phyloP scores from a whole-genome alignment of 2,329 filamentous ascomycete genomes.

The Neonectria sp. region DNA sequence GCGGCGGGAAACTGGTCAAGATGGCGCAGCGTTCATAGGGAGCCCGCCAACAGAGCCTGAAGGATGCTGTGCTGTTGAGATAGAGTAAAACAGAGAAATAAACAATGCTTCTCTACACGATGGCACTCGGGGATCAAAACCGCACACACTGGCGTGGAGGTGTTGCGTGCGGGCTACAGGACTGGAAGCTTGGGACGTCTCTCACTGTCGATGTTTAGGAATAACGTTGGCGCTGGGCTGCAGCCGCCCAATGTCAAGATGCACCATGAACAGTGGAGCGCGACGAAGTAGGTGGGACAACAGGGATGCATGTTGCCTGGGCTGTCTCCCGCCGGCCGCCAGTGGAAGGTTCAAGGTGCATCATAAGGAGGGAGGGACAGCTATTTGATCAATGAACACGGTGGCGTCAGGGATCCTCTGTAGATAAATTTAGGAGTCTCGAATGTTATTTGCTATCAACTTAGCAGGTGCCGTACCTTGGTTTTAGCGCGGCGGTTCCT shows the following conservation, averaged over 20 bases:
- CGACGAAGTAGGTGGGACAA: neutral
- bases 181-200: neutral
- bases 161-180: neutral
- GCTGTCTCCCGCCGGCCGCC: neutral
- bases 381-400: neutral
- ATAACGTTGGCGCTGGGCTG: neutral
- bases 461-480: neutral
- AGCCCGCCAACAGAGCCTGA: slow-evolving; percentile 11
- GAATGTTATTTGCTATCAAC: slow-evolving; percentile 1
- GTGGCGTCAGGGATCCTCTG: neutral
- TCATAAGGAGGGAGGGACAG: neutral
- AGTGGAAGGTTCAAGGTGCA: neutral
- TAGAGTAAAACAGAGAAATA: slow-evolving; percentile 13
- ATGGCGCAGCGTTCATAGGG: slow-evolving; percentile 8
- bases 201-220: slow-evolving; percentile 2
- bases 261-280: neutral
- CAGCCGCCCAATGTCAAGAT: slow-evolving; percentile 1
- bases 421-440: neutral
- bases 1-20: slow-evolving; percentile 9
- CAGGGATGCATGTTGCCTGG: neutral
- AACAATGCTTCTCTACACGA: slow-evolving; percentile 2
- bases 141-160: slow-evolving; percentile 5
- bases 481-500: no score
- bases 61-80: slow-evolving; percentile 11
- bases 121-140: slow-evolving; percentile 6